Conservation (phyloP, 2,329 filamentous ascomycete genomes). For the Decorospora gaudefroyi region DNA sequence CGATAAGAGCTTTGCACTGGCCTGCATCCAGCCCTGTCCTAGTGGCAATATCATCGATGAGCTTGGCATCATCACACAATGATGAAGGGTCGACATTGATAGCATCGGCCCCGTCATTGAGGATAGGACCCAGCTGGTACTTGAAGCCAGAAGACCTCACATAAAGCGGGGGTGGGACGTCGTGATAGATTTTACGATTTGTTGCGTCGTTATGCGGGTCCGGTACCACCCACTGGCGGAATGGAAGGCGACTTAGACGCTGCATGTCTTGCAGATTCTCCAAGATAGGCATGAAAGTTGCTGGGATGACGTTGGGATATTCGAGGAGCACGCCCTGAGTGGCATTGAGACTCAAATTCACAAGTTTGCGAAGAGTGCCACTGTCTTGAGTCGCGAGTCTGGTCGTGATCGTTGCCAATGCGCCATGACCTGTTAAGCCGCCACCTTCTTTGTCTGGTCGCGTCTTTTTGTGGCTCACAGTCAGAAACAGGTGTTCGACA, state of each 20-base stretch:
- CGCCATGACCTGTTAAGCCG: conserved; percentile 11
- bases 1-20: conserved; percentile 58
- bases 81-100: conserved; percentile 17
- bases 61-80: conserved; percentile 18
- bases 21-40: conserved; percentile 54
- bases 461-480: conserved; percentile 19
- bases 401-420: conserved; percentile 17
- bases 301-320: conserved; percentile 34
- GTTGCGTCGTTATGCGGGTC: conserved; percentile 2
- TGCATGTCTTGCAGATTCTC: conserved; percentile 35
- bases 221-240: conserved; percentile 37
- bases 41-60: conserved; percentile 20
- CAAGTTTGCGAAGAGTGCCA: conserved; percentile 13
- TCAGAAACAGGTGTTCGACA: conserved; percentile 36
- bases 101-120: conserved; percentile 2
- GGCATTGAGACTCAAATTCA: conserved; percentile 16
- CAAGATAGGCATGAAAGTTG: conserved; percentile 39
- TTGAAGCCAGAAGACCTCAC: conserved; percentile 25
- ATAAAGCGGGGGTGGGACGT: conserved; percentile 37
- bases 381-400: conserved; percentile 25
- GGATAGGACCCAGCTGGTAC: conserved; percentile 25
- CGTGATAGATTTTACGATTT: neutral
- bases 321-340: conserved; percentile 31
- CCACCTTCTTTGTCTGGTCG: conserved; percentile 9
- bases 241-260: conserved; percentile 28